A percentile compares a stretch with the other conserved stretches of the same genome.
Conservation (phyloP, 345 rosid genomes). For the Excoecaria agallocha region DNA sequence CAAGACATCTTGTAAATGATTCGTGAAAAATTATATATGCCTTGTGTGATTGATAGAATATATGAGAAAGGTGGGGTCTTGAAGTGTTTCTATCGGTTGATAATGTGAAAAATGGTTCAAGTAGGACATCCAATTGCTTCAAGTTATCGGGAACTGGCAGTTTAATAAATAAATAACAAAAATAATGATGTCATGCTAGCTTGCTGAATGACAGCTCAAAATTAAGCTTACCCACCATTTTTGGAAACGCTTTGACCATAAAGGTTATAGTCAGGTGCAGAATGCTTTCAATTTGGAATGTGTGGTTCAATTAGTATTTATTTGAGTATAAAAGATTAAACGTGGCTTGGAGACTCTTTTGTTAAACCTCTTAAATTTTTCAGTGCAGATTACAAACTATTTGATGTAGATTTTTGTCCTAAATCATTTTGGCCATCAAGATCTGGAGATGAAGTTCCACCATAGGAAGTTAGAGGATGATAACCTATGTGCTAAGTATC, state of each 20-base stretch:
- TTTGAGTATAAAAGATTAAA: neutral
- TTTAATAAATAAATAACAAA: neutral
- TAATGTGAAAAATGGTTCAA: too few relatives aligned
- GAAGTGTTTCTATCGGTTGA: too few relatives aligned
- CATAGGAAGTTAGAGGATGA: neutral
- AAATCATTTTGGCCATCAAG: neutral
- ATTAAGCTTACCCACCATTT: neutral
- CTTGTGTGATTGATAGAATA: too few relatives aligned
- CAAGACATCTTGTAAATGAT: too few relatives aligned
- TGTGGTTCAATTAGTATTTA: neutral
- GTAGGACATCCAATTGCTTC: too few relatives aligned
- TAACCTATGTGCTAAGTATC: too few relatives aligned
- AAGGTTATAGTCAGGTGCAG: neutral
- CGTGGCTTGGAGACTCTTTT: neutral
- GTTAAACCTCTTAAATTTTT: neutral
- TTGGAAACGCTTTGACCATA: neutral
- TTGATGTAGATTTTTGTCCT: neutral
- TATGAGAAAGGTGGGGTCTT: too few relatives aligned
- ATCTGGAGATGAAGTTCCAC: conserved; percentile 6
- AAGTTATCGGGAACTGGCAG: too few relatives aligned
- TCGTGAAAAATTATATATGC: too few relatives aligned
- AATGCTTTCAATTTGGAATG: neutral
- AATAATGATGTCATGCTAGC: neutral
- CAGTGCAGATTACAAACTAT: neutral
- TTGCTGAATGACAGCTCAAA: neutral